A percentile compares a stretch with the other conserved stretches of the same genome.
Conservation (phyloP, 129 eudicot species). For the Heracleum sosnowskyi region DNA sequence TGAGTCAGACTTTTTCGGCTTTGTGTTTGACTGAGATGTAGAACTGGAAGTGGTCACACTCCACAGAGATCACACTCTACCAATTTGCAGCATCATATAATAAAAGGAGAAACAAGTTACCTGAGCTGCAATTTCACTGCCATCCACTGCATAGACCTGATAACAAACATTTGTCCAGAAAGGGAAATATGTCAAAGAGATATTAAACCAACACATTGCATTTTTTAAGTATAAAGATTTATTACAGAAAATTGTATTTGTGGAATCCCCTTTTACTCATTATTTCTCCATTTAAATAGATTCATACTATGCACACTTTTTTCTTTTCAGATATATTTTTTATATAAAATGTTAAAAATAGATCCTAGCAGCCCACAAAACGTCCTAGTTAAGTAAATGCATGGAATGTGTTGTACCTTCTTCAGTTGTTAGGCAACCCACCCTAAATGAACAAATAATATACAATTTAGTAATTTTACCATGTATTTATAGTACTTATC, state of each 20-base stretch:
- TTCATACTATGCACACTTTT: not conserved
- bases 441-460: conserved; percentile 48
- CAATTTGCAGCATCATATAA: too few relatives aligned
- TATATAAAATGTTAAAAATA: not conserved
- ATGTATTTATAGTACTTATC: conserved; percentile 1
- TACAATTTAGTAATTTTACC: not conserved
- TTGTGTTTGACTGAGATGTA: conserved; percentile 29
- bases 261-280: not conserved
- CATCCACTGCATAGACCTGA: too few relatives aligned
- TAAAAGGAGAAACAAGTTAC: too few relatives aligned
- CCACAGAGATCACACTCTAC: too few relatives aligned
- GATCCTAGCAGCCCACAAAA: not conserved
- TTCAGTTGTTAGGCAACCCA: conserved; percentile 45
- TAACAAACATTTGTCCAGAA: too few relatives aligned
- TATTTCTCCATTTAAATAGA: too few relatives aligned
- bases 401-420: not conserved
- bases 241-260: not conserved
- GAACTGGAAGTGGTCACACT: conserved; percentile 31
- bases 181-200: too few relatives aligned
- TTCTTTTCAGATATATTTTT: not conserved
- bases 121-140: too few relatives aligned
- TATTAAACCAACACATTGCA: too few relatives aligned
- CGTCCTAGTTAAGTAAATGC: not conserved
- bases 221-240: not conserved
- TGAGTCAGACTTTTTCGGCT: conserved; percentile 48